Conservation (phyloP, 1,284 basidiomycete genomes). For the Boletus holoroseus region DNA sequence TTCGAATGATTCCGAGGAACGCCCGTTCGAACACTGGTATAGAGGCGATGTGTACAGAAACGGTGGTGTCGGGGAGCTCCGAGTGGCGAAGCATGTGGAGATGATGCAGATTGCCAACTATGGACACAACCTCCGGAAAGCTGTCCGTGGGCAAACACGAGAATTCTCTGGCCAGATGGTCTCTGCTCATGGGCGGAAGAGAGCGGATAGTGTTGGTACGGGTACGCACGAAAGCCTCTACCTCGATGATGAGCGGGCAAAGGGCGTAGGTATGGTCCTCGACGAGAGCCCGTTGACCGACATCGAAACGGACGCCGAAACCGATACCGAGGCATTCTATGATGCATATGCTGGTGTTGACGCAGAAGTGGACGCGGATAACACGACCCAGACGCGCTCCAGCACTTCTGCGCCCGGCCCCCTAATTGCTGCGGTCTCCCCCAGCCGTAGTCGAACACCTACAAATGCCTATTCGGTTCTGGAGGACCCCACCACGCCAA, state of each 20-base stretch:
- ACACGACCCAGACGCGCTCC: conserved; percentile 16
- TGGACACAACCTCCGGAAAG: conserved; percentile 44
- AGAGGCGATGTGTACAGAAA: conserved; percentile 73
- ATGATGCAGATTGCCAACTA: conserved; percentile 81
- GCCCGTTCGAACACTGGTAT: conserved; percentile 78
- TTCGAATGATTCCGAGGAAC: conserved; percentile 71
- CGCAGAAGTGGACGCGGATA: conserved; percentile 14
- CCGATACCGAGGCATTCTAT: conserved; percentile 28
- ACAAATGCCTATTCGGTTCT: conserved; percentile 11
- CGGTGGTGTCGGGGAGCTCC: conserved; percentile 72
- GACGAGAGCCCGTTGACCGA: conserved; percentile 70
- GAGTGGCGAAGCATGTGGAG: conserved; percentile 63
- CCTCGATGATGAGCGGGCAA: conserved; percentile 54
- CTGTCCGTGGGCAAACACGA: conserved; percentile 22
- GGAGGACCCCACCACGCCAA: conserved; percentile 31
- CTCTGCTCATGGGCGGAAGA: conserved; percentile 36
- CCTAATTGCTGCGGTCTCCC: conserved; percentile 7
- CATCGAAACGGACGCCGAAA: conserved; percentile 45
- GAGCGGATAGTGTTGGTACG: conserved; percentile 55
- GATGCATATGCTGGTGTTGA: conserved; percentile 23
- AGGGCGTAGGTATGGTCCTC: conserved; percentile 47
- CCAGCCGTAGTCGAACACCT: conserved; percentile 28
- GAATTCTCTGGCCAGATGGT: conserved; percentile 24
- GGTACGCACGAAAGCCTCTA: conserved; percentile 56
- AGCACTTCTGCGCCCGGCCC: conserved; percentile 5